These are phyloP conservation scores for Erysimum pusillum DNA, from an alignment of 441 rosid species.

Conservation along the genomic window DNA sequence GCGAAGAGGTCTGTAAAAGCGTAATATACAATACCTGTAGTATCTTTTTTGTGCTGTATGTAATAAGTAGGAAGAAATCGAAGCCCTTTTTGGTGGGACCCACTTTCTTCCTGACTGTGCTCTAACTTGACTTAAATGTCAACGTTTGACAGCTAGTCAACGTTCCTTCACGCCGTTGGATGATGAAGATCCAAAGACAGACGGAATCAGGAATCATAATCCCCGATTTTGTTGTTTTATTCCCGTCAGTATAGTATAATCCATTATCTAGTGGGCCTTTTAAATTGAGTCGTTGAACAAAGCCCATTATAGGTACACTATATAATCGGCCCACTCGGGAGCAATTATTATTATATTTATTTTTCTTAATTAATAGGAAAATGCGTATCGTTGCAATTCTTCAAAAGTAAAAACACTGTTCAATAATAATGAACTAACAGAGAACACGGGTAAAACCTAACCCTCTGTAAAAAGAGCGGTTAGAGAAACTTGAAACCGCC, in stretches of 20 bases:
- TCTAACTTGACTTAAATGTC: constrained; percentile 26
- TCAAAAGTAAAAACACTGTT: not conserved
- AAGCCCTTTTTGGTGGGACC: not conserved
- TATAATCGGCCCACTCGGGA: not conserved
- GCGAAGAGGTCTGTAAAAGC: not conserved
- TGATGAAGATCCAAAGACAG: not conserved
- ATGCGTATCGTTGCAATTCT: constrained; percentile 3
- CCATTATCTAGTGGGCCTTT: not conserved
- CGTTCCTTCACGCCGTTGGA: constrained; percentile 31
- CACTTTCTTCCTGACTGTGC: not conserved
- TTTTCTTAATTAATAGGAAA: not conserved
- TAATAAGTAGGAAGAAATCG: constrained; percentile 4
- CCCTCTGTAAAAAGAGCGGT: not conserved
- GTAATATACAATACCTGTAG: no score
- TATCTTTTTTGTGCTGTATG: no score
- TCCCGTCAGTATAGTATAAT: no score
- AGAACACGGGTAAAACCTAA: not conserved
- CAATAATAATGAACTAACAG: not conserved
- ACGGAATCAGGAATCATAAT: not conserved
- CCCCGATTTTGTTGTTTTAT: no score
- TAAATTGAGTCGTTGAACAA: not conserved
- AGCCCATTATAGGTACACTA: not conserved
- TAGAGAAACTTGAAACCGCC: constrained; percentile 4
- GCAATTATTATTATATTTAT: not conserved
- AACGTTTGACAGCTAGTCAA: constrained; percentile 34